A percentile compares a stretch with the other conserved stretches of the same genome.
Conservation (phyloP, 1,284 basidiomycete genomes). For the Cutaneotrichosporon sp. region DNA sequence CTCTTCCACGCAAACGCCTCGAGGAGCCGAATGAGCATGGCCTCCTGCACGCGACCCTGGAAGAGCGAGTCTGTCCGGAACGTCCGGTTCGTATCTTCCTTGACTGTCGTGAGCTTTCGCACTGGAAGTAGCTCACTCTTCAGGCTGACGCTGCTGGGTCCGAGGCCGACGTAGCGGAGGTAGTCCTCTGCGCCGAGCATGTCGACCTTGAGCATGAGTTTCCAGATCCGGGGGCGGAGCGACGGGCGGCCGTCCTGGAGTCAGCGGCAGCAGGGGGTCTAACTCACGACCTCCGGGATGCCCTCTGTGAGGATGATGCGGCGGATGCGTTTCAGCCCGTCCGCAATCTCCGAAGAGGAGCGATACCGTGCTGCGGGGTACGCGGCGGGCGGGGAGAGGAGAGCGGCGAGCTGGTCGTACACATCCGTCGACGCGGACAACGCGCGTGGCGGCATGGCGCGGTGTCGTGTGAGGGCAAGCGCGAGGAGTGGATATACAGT, state of each 20-base stretch:
- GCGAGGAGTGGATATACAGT: no score
- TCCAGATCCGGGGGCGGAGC: conserved; percentile 64
- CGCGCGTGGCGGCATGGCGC: background rate
- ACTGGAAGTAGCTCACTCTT: conserved; percentile 60
- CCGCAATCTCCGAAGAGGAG: conserved; percentile 64
- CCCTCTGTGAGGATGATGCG: conserved; percentile 81
- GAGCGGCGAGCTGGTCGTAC: conserved; percentile 29
- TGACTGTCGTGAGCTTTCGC: conserved; percentile 38
- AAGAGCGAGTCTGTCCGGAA: conserved; percentile 91
- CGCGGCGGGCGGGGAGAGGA: conserved; percentile 24
- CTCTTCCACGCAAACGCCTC: conserved; percentile 97
- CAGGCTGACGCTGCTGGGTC: conserved; percentile 78
- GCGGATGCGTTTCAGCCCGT: conserved; percentile 68
- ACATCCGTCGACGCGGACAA: conserved; percentile 1
- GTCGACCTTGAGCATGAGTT: conserved; percentile 76
- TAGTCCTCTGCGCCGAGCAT: conserved; percentile 71
- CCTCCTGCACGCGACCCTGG: conserved; percentile 88
- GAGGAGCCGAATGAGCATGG: conserved; percentile 88
- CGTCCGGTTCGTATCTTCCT: conserved; percentile 64
- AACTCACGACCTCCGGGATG: conserved; percentile 56
- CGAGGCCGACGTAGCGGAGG: conserved; percentile 71
- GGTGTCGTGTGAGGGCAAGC: background rate
- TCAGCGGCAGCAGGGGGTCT: background rate
- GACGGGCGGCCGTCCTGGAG: conserved; percentile 29
- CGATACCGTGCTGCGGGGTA: conserved; percentile 53